These are phyloP conservation scores for Aurantiochytrium sp. DNA, from an alignment of 108 stramenopile species.

Conservation along the genomic window DNA sequence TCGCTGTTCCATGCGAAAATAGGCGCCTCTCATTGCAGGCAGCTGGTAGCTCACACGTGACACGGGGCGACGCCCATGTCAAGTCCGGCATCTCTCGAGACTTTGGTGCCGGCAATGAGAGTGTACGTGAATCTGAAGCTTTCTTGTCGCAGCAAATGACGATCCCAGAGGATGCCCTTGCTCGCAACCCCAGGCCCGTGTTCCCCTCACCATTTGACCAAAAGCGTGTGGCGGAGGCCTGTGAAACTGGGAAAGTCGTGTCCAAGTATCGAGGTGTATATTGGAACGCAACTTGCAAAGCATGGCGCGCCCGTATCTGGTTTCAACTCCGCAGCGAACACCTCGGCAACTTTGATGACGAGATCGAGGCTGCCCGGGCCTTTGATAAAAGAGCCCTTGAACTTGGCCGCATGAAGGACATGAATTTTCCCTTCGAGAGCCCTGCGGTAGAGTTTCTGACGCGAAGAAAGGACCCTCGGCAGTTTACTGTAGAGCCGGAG, in stretches of 20 bases:
- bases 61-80: no score
- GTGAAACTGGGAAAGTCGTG: background rate
- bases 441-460: no score
- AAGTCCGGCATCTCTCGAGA: no score
- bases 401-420: background rate
- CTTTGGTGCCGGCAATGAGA: no score
- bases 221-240: background rate
- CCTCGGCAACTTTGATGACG: constrained; percentile 9
- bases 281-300: background rate
- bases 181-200: background rate
- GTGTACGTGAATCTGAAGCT: no score
- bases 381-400: background rate
- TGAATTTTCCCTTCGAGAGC: background rate
- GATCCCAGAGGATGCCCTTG: background rate
- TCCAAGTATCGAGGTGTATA: background rate
- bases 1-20: no score
- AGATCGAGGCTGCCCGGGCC: background rate
- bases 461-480: no score
- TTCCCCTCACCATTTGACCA: background rate
- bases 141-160: background rate
- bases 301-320: background rate
- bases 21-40: no score
- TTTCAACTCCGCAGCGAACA: background rate
- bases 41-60: no score
- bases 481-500: no score